Percentiles rank a stretch among this genome's conserved stretches.
These are phyloP conservation scores for Lentinula sp. DNA, from an alignment of 768 basidiomycete genomes.

Conservation along the genomic window DNA sequence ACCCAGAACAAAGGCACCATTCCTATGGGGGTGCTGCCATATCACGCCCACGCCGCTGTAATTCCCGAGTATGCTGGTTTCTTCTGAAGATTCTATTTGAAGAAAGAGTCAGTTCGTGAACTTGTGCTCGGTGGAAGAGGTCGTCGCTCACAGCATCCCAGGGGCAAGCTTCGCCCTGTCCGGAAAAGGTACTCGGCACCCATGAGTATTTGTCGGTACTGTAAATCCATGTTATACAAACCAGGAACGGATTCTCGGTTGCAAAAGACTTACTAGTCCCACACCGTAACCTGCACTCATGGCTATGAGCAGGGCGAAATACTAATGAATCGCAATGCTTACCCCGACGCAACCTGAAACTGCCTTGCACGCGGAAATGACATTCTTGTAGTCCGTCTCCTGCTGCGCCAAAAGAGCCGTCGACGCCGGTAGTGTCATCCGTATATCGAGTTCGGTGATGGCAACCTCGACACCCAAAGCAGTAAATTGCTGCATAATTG, in stretches of 20 bases:
- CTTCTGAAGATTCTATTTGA: not conserved
- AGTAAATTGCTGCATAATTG: conserved; percentile 46
- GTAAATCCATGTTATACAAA: not conserved
- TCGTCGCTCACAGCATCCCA: conserved; percentile 13
- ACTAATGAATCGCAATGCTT: not conserved
- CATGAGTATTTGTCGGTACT: conserved; percentile 15
- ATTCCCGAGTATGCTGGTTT: conserved; percentile 2
- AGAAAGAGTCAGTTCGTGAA: not conserved
- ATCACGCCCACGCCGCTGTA: not conserved
- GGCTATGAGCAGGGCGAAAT: not conserved
- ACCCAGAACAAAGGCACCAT: too few relatives aligned
- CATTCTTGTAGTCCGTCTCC: conserved; percentile 42
- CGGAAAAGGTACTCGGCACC: conserved; percentile 20
- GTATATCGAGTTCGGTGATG: conserved; percentile 64
- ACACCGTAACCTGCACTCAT: not conserved
- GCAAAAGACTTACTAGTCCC: conserved; percentile 1
- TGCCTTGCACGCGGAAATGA: conserved; percentile 31
- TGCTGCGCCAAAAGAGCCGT: conserved; percentile 45
- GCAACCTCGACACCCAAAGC: conserved; percentile 62
- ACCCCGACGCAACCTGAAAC: conserved; percentile 9
- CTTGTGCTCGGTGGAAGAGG: not conserved
- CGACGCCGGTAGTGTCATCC: conserved; percentile 51
- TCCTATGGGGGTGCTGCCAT: not conserved
- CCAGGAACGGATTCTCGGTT: conserved; percentile 18
- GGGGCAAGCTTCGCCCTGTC: conserved; percentile 19